Conservation (phyloP, 768 basidiomycete genomes). For the Mycena galopus region DNA sequence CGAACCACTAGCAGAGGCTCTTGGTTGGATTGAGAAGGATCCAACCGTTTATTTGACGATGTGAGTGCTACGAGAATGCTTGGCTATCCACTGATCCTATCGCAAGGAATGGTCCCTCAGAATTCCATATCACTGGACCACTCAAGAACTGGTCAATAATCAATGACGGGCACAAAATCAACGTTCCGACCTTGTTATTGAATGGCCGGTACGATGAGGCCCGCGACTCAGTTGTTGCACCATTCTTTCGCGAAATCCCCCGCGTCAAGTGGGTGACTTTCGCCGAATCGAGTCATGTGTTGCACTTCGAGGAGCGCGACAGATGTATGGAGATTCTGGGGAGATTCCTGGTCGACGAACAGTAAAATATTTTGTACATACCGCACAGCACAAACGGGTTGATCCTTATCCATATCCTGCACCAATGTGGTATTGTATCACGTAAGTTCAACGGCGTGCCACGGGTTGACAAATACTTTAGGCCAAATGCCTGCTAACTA, state of each 20-base stretch:
- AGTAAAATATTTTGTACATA: neutral
- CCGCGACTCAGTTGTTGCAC: conserved; percentile 48
- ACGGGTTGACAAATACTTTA: too few species aligned
- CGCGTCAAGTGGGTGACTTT: conserved; percentile 54
- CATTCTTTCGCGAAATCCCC: conserved; percentile 48
- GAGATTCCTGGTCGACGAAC: neutral
- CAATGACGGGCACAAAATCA: conserved; percentile 48
- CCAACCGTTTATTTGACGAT: conserved; percentile 53
- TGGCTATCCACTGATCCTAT: neutral
- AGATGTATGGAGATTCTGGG: conserved; percentile 49
- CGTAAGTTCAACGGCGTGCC: too few species aligned
- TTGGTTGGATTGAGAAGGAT: conserved; percentile 46
- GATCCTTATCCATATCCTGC: too few species aligned
- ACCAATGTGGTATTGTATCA: too few species aligned
- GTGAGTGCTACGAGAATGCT: conserved; percentile 31
- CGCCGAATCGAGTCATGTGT: conserved; percentile 50
- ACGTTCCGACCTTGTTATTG: conserved; percentile 48
- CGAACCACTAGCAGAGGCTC: conserved; percentile 36
- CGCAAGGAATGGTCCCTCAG: conserved; percentile 30
- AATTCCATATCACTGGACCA: conserved; percentile 48
- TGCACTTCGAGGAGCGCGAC: conserved; percentile 53
- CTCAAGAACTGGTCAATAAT: conserved; percentile 53
- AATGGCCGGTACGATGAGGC: conserved; percentile 55
- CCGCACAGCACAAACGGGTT: too few species aligned
- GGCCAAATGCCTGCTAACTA: too few species aligned